Evolutionary conservation across 495 filamentous ascomycete species (phyloP).

Genomic region (Aspergillus hancockii): DNA sequence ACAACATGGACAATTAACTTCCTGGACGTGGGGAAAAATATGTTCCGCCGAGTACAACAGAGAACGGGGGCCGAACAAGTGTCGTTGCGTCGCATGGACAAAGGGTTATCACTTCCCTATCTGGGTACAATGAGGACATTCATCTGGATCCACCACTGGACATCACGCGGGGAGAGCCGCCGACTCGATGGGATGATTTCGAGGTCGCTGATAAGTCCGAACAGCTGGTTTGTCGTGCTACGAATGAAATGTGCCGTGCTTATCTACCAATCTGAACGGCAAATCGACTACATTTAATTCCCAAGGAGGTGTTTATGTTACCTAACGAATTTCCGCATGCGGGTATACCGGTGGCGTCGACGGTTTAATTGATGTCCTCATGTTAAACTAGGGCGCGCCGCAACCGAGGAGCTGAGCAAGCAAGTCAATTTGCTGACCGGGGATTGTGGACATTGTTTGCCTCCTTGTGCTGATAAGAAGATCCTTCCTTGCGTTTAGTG

Average conservation of each 20-base stretch:
- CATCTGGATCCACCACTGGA: neutral
- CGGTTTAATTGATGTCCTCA: neutral
- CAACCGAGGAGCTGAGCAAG: neutral
- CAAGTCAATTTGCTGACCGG: neutral
- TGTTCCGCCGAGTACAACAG: neutral
- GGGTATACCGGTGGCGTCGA: constrained; percentile 5
- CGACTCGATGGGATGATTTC: constrained; percentile 6
- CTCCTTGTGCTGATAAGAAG: neutral
- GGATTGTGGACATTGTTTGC: neutral
- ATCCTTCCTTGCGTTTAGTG: neutral
- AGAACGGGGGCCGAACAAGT: neutral
- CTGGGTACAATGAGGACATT: neutral
- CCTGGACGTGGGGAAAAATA: neutral
- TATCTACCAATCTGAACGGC: constrained; percentile 10
- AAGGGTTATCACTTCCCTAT: neutral
- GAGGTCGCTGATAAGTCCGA: constrained; percentile 7
- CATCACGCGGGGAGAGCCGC: constrained; percentile 14
- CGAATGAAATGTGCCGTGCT: constrained; percentile 16
- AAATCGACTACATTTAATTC: neutral
- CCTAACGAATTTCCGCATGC: constrained; percentile 20
- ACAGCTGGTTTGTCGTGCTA: constrained; percentile 4
- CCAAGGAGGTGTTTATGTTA: constrained; percentile 19
- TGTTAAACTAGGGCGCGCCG: neutral
- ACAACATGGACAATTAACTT: neutral
- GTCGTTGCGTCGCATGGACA: neutral